Evolutionary conservation across 768 basidiomycete genomes (phyloP).

Genomic region (Agrocybe praecox): DNA sequence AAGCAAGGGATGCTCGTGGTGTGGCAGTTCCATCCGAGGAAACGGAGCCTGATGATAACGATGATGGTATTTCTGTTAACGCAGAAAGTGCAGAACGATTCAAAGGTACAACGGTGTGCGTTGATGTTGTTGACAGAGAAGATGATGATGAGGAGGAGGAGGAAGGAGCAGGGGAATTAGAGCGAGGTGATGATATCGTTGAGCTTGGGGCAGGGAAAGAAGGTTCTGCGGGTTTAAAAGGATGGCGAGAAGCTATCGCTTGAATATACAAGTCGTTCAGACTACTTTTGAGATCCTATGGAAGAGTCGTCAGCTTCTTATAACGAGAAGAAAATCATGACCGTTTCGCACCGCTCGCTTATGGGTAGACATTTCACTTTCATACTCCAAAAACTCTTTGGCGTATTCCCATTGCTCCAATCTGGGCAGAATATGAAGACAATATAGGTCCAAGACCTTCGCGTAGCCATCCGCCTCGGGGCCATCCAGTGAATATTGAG

Average conservation of each 20-base stretch:
- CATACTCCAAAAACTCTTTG: slow-evolving; percentile 73
- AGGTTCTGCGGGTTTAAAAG: slow-evolving; percentile 13
- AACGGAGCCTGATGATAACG: slow-evolving; percentile 36
- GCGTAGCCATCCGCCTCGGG: slow-evolving; percentile 60
- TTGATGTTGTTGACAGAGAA: slow-evolving; percentile 71
- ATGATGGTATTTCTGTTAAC: slow-evolving; percentile 26
- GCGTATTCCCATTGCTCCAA: slow-evolving; percentile 83
- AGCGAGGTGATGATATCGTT: slow-evolving; percentile 34
- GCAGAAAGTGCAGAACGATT: slow-evolving; percentile 25
- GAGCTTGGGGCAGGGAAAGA: slow-evolving; percentile 18
- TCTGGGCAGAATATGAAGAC: slow-evolving; percentile 70
- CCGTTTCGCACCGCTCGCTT: slow-evolving; percentile 52
- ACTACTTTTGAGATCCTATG: slow-evolving; percentile 40
- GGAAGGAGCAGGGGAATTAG: slow-evolving; percentile 51
- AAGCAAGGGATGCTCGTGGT: slow-evolving; percentile 18
- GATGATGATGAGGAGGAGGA: slow-evolving; percentile 68
- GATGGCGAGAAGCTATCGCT: slow-evolving; percentile 34
- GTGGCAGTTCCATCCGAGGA: slow-evolving; percentile 43
- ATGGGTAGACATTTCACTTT: slow-evolving; percentile 57
- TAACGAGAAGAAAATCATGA: slow-evolving; percentile 7
- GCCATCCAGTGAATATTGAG: slow-evolving; percentile 27
- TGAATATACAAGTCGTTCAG: slow-evolving; percentile 44
- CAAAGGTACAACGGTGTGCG: slow-evolving; percentile 68
- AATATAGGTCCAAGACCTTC: slow-evolving; percentile 78
- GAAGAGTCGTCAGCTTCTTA: slow-evolving; percentile 3